These are phyloP conservation scores for Penicillium tannophilum DNA, from an alignment of 495 filamentous ascomycete species.

Conservation along the genomic window DNA sequence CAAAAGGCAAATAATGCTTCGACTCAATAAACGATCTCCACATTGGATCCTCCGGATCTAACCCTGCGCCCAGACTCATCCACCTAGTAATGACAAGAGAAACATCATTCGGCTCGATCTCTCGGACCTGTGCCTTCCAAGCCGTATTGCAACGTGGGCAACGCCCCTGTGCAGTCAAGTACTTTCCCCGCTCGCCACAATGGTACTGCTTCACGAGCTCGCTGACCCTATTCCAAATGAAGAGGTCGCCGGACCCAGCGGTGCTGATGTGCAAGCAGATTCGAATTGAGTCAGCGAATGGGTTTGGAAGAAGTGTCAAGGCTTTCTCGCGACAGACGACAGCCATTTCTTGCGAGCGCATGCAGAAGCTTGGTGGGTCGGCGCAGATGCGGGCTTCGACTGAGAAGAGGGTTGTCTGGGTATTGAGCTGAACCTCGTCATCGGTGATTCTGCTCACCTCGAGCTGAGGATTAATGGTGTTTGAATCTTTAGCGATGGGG, in stretches of 20 bases:
- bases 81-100: slow-evolving; percentile 15
- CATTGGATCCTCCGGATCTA: neutral
- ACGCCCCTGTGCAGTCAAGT: slow-evolving; percentile 1
- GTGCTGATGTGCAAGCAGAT: slow-evolving; percentile 9
- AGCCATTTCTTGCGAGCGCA: slow-evolving; percentile 10
- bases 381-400: slow-evolving; percentile 12
- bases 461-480: neutral
- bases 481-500: neutral
- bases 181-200: neutral
- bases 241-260: neutral
- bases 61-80: slow-evolving; percentile 14
- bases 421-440: neutral
- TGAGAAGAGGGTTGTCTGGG: neutral
- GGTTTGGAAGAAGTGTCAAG: neutral
- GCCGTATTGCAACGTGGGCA: slow-evolving; percentile 18
- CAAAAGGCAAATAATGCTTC: neutral
- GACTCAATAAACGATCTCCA: slow-evolving; percentile 8
- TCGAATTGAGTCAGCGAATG: neutral
- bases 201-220: neutral
- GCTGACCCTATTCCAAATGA: neutral
- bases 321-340: slow-evolving; percentile 7
- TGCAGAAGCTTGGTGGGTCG: neutral
- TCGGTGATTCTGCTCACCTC: too few species aligned
- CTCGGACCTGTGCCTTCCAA: slow-evolving; percentile 17
- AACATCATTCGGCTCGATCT: slow-evolving; percentile 6